Evolutionary conservation across 805 yeast genomes (phyloP).

Genomic region (Blastobotrys peoriensis): DNA sequence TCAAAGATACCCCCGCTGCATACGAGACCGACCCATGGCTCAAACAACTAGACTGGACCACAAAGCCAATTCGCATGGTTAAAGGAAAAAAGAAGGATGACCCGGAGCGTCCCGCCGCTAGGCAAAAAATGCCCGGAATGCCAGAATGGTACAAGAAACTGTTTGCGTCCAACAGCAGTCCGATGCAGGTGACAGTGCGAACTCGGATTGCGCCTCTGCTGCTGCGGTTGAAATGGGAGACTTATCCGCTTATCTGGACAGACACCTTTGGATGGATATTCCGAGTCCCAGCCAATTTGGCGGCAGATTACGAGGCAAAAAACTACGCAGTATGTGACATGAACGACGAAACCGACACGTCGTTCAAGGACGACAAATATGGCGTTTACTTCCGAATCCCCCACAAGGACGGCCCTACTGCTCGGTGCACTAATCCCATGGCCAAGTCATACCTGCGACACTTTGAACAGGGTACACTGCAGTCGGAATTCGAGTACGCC

Average conservation of each 20-base stretch:
- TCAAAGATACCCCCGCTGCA: constrained; percentile 38
- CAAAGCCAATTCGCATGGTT: constrained; percentile 51
- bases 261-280: constrained; percentile 86
- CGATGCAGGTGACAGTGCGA: constrained; percentile 59
- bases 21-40: constrained; percentile 78
- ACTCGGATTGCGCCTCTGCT: constrained; percentile 73
- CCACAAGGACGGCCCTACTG: constrained; percentile 75
- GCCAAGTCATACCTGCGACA: constrained; percentile 66
- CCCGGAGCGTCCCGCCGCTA: constrained; percentile 37
- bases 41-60: constrained; percentile 81
- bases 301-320: constrained; percentile 29
- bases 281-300: constrained; percentile 37
- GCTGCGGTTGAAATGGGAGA: constrained; percentile 78
- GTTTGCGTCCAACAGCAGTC: constrained; percentile 34
- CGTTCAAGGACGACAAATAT: constrained; percentile 23
- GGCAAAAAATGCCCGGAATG: constrained; percentile 78
- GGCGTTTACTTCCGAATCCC: constrained; percentile 62
- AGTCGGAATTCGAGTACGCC: constrained; percentile 69
- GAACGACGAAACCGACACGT: constrained; percentile 14
- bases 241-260: constrained; percentile 75
- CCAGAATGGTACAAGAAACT: constrained; percentile 88
- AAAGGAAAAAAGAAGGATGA: constrained; percentile 59
- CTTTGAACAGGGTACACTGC: constrained; percentile 67
- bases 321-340: constrained; percentile 31
- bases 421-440: constrained; percentile 68